phyloP scores from a whole-genome alignment of 2,329 filamentous ascomycete genomes.

The Penicillium glabrum region DNA sequence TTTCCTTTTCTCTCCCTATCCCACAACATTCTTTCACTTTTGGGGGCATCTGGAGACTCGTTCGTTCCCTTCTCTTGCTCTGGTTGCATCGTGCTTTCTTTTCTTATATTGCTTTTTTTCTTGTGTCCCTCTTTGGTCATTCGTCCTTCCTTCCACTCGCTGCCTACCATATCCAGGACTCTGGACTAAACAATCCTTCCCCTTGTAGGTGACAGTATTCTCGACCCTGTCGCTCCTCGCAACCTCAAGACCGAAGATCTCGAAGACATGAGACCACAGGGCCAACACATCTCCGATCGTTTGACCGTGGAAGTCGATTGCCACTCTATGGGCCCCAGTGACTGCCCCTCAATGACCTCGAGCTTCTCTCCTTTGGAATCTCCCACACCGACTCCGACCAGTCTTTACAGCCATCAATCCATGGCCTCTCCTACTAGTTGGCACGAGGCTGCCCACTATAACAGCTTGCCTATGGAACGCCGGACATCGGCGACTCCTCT shows the following conservation, averaged over 20 bases:
- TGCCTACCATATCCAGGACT: conserved; percentile 1
- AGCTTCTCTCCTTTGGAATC: conserved; percentile 43
- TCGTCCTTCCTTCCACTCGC: conserved; percentile 1
- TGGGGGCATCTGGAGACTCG: conserved; percentile 12
- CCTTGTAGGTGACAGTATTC: conserved; percentile 29
- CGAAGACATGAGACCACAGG: conserved; percentile 41
- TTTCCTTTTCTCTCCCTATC: conserved; percentile 21
- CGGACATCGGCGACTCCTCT: conserved; percentile 31
- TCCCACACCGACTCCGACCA: conserved; percentile 40
- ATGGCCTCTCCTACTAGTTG: conserved; percentile 37
- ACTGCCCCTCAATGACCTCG: conserved; percentile 41
- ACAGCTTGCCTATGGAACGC: conserved; percentile 30
- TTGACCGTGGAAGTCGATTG: conserved; percentile 41
- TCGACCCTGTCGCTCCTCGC: conserved; percentile 27
- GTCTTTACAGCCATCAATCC: conserved; percentile 39
- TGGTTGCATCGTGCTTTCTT: conserved; percentile 8
- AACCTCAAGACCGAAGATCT: conserved; percentile 29
- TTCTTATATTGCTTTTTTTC: not conserved
- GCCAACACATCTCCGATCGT: conserved; percentile 36
- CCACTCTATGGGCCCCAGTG: conserved; percentile 38
- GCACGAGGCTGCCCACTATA: conserved; percentile 33
- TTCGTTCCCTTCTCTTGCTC: conserved; percentile 20
- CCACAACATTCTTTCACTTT: conserved; percentile 28
- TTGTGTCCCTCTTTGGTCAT: not conserved
- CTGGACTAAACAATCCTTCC: conserved; percentile 8